Conservation (phyloP, 345 rosid genomes). For the Euphorbia tirucalli region DNA sequence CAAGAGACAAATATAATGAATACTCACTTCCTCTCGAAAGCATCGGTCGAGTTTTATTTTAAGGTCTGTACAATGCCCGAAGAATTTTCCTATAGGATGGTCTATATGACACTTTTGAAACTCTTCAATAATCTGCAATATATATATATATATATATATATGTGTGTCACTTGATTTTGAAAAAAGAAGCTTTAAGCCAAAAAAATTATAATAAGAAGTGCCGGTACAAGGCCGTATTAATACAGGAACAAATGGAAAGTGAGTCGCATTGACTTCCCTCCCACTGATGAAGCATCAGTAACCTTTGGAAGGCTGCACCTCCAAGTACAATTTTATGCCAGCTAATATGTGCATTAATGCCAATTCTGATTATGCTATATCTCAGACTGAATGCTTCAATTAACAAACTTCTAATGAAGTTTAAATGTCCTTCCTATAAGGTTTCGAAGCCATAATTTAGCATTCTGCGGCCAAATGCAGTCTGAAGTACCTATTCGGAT, state of each 20-base stretch:
- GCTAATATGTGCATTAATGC: background rate
- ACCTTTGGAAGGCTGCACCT: background rate
- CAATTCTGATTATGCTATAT: background rate
- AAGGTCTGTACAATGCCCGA: constrained; percentile 80
- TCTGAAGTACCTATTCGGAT: background rate
- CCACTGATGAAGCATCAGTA: background rate
- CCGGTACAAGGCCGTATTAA: background rate
- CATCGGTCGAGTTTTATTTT: constrained; percentile 81
- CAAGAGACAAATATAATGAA: background rate
- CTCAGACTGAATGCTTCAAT: background rate
- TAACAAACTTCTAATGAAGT: background rate
- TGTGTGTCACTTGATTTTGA: background rate
- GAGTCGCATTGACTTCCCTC: background rate
- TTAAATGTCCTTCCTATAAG: background rate
- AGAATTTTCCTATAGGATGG: constrained; percentile 80
- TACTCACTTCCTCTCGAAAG: constrained; percentile 75
- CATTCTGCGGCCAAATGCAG: background rate
- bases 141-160: too few relatives aligned
- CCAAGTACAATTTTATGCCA: background rate
- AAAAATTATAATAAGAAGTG: background rate
- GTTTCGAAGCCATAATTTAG: background rate
- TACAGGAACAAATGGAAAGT: background rate
- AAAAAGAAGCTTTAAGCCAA: background rate
- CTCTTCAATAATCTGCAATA: constrained; percentile 71
- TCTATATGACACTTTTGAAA: constrained; percentile 86